Base-by-base conservation (phyloP, 2,329 filamentous ascomycete species). In the Botrytis porri region DNA sequence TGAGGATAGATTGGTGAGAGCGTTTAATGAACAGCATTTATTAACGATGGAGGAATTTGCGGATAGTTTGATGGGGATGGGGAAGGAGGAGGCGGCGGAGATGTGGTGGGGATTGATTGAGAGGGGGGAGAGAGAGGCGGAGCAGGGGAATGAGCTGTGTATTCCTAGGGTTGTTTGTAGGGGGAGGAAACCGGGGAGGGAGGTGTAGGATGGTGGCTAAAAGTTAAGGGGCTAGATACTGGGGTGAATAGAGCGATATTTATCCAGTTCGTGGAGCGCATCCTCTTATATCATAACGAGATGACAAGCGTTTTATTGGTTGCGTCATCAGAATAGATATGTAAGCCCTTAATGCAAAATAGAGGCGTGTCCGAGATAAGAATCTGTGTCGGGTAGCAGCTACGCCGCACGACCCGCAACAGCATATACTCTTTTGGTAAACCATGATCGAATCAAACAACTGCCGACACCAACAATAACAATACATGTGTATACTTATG, bases 21-120 rank as follows among this genome's bases (percentile, higher is more conserved):
- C 59, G 1, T 70, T 70, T 43, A 62, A 70, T 20, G 59, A 70
- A 29, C 43, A 70, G 10, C 59, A 70, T 70, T 35, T 70, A 6
- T 25, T 70, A 5, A 70, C 59, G 1, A 70, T 70, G 59, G 41
- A 70, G 32, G 43, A 63, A n/a, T 63, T 70, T 29, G 35, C 69
- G 10, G n/a, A 60, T 16, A 63, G 43, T 32, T 32, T 70, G 16
- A n/a, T 29, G 29, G 54, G 22, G 16, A 70, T 63, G 20, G 59
- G 69, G 41, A 70, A 63, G 35, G 18, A 18, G 3, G 59, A 70
- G 29, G 59, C 35, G 37, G 69, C 59, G 1, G 22, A 63, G 0
- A 70, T 7, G 32, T 70, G 35, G 20, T 70, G 29, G 22, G n/a
- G 2, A 1, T 16, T 70, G 20, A 54, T 70, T 3, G 18, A 54